Base-by-base conservation (phyloP, 1,284 basidiomycete genomes). In the Fomitopsis pinicola region DNA sequence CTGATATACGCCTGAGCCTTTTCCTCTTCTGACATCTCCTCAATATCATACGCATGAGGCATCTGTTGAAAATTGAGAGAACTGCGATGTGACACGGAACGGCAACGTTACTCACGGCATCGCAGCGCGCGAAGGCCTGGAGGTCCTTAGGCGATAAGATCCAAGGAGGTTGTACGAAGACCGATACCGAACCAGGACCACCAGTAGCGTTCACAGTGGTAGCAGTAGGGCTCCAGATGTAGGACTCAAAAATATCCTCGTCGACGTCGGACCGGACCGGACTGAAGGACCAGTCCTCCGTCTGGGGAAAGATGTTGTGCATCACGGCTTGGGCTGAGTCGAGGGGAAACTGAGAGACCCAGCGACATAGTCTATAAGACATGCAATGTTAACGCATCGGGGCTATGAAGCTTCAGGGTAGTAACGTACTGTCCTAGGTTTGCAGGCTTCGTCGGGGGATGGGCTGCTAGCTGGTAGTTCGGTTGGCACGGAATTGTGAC, bases 91-190 rank as follows among this genome's bases (percentile, higher is more conserved):
- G 22, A 53, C 60, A 45, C 28, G 42, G 30, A 19, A 19, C 46
- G 7, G 19, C 28, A 35, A 59, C n/a, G 7, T 2, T 33, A 66
- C 78, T 52, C 60, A 87, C 87, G 62, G 77, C 75, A 62, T 72
- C 74, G 60, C 79, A 81, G 36, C 69, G 69, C 15, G 77, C 69
- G 67, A 91, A 88, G 59, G 80, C 75, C 55, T 80, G 73, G 33
- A 91, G 69, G 66, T 91, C 88, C 46, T 75, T 72, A 19, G 72
- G 66, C 4, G 85, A 80, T 40, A 89, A 72, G 42, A 84, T 75
- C 86, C 87, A 91, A 1, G 88, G 87, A 5, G 88, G 82, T 69
- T 88, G 84, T 56, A 86, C 77, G 50, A 85, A 82, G 45, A 89
- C 67, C 8, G 83, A 72, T 2, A 85, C 69, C 30, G 78, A 76